Base-by-base conservation (phyloP, 1,284 basidiomycete species). In the Sporisorium exsertum region DNA sequence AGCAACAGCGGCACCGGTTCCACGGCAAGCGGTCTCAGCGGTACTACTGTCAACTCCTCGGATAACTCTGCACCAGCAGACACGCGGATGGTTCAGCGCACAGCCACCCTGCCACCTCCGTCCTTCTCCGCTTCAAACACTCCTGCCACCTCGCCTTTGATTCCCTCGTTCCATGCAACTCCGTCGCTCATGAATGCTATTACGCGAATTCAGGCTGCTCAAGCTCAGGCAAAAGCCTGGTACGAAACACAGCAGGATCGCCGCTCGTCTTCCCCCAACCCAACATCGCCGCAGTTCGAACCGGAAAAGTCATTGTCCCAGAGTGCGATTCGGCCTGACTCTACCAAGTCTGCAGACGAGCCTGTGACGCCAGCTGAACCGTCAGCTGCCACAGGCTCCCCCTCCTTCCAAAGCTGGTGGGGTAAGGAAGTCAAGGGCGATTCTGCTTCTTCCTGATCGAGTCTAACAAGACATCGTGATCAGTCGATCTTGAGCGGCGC, bases 161-260 rank as follows among this genome's bases (percentile, higher is more conserved):
- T 47, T 5, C 56, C 77, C 26, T 49, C 57, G 7, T 66, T 82
- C 9, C 71, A 78, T 0, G 81, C 81, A 3, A 82, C 81, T 20
- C 81, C 81, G 2, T 74, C 69, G 13, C 63, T 82, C 2, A 64
- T 82, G 27, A 82, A 82, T 37, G 81, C 81, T 13, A 81, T 82
- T 47, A 70, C 69, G 7, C 67, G 81, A 3, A 82, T 82, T 22
- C 81, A 82, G 58, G 60, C 58, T 3, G 81, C 81, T 26, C 81
- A 82, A 59, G 77, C 72, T 24, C 77, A 81, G 57, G 80, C 81
- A 29, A 46, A 69, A 47, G 58, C 72, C 10, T 75, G 72, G 72
- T 67, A 67, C 53, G 64, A 63, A 27, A 55, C 56, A 29, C 64
- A 58, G 3, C 56, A 62, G 57, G 47, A 59, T 13, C 50, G 53